Base-by-base conservation (phyloP, 2,329 filamentous ascomycete species). In the Diaporthe amygdali region DNA sequence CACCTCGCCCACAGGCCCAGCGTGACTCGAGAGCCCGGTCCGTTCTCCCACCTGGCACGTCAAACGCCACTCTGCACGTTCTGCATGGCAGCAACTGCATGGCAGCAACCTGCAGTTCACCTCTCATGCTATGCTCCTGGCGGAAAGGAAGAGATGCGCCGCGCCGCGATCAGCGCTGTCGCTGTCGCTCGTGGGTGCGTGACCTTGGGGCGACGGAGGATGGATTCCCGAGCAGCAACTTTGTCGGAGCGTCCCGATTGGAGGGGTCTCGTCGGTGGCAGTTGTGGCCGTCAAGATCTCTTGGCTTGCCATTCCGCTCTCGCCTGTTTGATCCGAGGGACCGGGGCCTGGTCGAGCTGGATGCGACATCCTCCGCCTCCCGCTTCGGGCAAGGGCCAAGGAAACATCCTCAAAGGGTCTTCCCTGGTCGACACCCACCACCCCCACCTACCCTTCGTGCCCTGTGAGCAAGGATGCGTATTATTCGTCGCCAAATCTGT, bases 351-450 rank as follows among this genome's bases (percentile, higher is more conserved):
- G 56, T 47, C 20, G 39, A n/a, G 47, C 68, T 54, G 68, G 51
- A 70, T 67, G 68, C 30, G 27, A 37, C 59, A 70, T 44, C 69
- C 61, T 70, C 69, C 69, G 69, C 52, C 61, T 47, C 37, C 69
- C 51, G 32, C 32, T 67, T 70, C 69, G 69, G 69, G 61, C 37
- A 67, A 66, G 32, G 47, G 44, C 34, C 41, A 56, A 12, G 46
- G 34, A 44, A 8, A 41, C 17, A 20, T 14, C 56, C 27, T 44
- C 61, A 51, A 59, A 63, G 55, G 59, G 61, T 67, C 61, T 22
- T 32, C 59, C 59, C 59, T 64, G 59, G 47, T 49, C 44, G 27
- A 49, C 30, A n/a, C 59, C 27, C 59, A 22, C 12, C n/a, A n/a
- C 44, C 30, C 59, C 41, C 14, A 12, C n/a, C 41, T 44, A 34